Evolutionary conservation across 805 yeast genomes (phyloP), one percentile per base, ranked within the genome.

Genomic region (Kockiozyma suomiensis): DNA sequence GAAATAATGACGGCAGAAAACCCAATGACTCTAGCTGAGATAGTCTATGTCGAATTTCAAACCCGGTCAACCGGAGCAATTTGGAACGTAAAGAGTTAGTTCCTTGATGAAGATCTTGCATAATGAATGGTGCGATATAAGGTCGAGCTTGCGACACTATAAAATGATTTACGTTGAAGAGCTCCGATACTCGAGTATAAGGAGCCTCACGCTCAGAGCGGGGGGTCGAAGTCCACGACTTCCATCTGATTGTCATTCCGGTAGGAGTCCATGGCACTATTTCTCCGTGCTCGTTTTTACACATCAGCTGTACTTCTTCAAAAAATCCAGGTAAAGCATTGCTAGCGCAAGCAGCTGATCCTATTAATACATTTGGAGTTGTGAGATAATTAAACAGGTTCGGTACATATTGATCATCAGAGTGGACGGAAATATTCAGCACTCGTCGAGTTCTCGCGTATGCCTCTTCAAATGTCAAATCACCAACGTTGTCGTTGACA

Each of bases 131-230:
- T 0, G 97, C 97, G 67, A 93, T 77, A 69, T 93, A 94, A 0
- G 98, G 97, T 63, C 97, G 81, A 7, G 98, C 97, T 65, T 93
- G 78, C 21, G 97, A 89, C 1, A 92, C 92, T 32, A 94, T 80
- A 70, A 90, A 93, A 73, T 92, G 96, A 73, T 94, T 94, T 25
- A 94, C 98, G 69, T 94, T 94, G 77, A 93, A 94, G 59, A 93
- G 79, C 72, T 94, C 98, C 0, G 97, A 87, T 50, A 93, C 79
- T 56, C 97, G 78, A 0, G 94, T 88, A 70, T 93, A 93, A 0
- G 97, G 97, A 10, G 87, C 83, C 42, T 81, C 79, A 67, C 66
- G 59, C 45, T 62, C 66, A 17, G 57, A 52, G 26, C 41, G 53
- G 10, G 42, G 50, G 38, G 60, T 65, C 70, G 8, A 74, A 74